Evolutionary conservation across 495 filamentous ascomycete species (phyloP).

Genomic region (Parmelia sp.): DNA sequence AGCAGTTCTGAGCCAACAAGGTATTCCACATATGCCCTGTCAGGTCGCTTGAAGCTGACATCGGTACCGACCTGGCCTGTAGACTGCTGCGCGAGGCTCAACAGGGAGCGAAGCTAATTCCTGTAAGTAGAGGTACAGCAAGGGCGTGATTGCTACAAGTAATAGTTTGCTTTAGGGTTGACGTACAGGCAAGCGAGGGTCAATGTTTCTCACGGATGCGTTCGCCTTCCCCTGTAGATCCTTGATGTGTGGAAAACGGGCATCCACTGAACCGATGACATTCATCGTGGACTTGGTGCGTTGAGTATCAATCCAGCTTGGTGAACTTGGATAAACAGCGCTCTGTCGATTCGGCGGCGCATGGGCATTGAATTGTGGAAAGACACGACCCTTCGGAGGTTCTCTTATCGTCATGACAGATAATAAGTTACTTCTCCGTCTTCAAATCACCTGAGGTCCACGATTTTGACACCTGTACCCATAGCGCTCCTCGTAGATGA

Average conservation of each 20-base stretch:
- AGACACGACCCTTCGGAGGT: constrained; percentile 11
- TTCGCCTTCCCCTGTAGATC: constrained; percentile 57
- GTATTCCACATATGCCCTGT: constrained; percentile 68
- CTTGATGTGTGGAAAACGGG: constrained; percentile 62
- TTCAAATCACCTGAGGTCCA: background rate
- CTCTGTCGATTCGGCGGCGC: constrained; percentile 8
- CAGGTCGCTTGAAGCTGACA: constrained; percentile 49
- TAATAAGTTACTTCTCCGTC: background rate
- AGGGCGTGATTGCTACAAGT: background rate
- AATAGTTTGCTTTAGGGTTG: background rate
- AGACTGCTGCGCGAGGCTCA: constrained; percentile 43
- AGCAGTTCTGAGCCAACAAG: constrained; percentile 72
- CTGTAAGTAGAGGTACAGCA: background rate
- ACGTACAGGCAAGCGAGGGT: constrained; percentile 41
- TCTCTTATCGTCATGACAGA: constrained; percentile 13
- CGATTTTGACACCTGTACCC: background rate
- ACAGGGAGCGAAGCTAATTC: constrained; percentile 38
- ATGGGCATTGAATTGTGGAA: constrained; percentile 11
- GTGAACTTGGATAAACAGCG: constrained; percentile 13
- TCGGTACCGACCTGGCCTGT: constrained; percentile 47
- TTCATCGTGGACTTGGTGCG: constrained; percentile 23
- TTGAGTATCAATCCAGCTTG: constrained; percentile 12
- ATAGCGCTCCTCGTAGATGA: constrained; percentile 7
- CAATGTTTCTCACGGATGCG: constrained; percentile 37
- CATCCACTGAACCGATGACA: constrained; percentile 17